phyloP scores from a whole-genome alignment of 148 eudicot genomes.

The Rhododendron vialii region DNA sequence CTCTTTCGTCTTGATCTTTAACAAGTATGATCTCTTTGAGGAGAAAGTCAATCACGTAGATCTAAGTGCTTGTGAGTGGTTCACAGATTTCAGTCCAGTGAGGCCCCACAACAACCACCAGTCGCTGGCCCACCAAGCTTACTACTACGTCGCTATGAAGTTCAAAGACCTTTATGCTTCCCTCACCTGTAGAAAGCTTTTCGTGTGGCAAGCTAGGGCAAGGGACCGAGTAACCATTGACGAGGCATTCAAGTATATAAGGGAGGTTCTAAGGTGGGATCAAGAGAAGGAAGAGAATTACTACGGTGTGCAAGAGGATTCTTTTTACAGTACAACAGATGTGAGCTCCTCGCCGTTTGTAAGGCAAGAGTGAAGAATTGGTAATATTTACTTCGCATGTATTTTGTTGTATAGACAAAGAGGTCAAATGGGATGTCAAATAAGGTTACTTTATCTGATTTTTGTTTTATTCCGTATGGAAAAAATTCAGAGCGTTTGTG shows the following conservation, averaged over 20 bases:
- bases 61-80: slow-evolving; percentile 75
- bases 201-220: slow-evolving; percentile 91
- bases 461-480: neutral
- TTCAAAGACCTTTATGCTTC: slow-evolving; percentile 89
- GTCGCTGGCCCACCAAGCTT: slow-evolving; percentile 85
- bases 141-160: slow-evolving; percentile 89
- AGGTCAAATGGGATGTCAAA: neutral
- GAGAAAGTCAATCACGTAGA: slow-evolving; percentile 65
- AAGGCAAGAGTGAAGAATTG: slow-evolving; percentile 37
- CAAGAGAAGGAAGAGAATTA: slow-evolving; percentile 80
- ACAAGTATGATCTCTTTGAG: slow-evolving; percentile 89
- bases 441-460: slow-evolving; percentile 3
- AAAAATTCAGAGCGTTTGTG: neutral
- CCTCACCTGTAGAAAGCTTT: slow-evolving; percentile 77
- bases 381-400: neutral
- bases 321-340: slow-evolving; percentile 94
- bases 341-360: slow-evolving; percentile 82
- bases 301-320: slow-evolving; percentile 62
- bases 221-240: slow-evolving; percentile 71
- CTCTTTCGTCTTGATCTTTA: slow-evolving; percentile 71
- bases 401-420: slow-evolving; percentile 14
- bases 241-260: slow-evolving; percentile 78
- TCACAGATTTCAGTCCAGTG: slow-evolving; percentile 74
- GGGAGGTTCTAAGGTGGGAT: slow-evolving; percentile 97
- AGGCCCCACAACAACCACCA: slow-evolving; percentile 67